Evolutionary conservation across 768 basidiomycete genomes (phyloP), one percentile per base, ranked within the genome.

Genomic region (Tulasnella sp.): DNA sequence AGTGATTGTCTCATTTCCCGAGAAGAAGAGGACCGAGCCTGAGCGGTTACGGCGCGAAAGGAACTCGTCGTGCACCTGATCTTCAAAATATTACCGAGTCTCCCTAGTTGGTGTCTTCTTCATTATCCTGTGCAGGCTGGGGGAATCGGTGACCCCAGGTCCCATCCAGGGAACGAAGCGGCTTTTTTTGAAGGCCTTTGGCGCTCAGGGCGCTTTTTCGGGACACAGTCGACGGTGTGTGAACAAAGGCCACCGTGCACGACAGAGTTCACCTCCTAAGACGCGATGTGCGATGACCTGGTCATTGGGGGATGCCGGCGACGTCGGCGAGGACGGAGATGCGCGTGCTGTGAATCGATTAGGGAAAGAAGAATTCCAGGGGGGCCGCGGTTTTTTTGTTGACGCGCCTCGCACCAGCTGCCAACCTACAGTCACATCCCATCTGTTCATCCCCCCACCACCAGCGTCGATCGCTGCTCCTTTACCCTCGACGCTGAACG

Each of bases 371-470:
- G 62, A 36, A n/a, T n/a, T 68, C 36, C 62, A 18, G 36, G 62
- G 62, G 62, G 62, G 31, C 62, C 62, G 62, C 62, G 62, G 62
- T 68, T 68, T 68, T 52, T 68, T 68, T 68, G 62, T 68, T 68
- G 62, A 68, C 62, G 62, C 62, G 62, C 62, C 62, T 68, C 62
- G 62, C 62, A 68, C 62, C 16, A 68, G 62, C 62, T 68, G 62
- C 62, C 62, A 68, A 68, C 62, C 14, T 34, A 31, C 62, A 68
- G 62, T 68, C 62, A 68, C 62, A 27, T 68, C 62, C 62, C 62
- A 31, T 68, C 62, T 68, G 62, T 36, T 68, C n/a, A n/a, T n/a
- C 62, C 9, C 36, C 62, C 62, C 34, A 68, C 34, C 62, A 68
- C 62, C 62, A 68, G 27, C 62, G 16, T 27, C 62, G 31, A 68